Conservation (phyloP, 495 filamentous ascomycete species). For the Penicillium diatomitis region DNA sequence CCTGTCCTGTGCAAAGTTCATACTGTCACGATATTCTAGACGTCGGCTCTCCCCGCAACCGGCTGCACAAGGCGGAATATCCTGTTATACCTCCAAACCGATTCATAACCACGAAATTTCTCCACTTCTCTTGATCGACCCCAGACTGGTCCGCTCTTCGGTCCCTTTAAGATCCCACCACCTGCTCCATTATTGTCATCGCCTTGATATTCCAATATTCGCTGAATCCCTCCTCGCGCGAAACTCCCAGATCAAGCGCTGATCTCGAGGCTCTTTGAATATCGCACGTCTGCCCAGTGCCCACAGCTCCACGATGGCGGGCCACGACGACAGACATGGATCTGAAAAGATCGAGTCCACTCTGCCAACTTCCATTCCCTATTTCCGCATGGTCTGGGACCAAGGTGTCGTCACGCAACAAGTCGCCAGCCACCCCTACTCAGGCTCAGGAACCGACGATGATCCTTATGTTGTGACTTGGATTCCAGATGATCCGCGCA, state of each 20-base stretch:
- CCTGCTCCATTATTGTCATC: too few relatives aligned
- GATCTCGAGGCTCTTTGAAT: background rate
- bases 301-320: conserved; percentile 16
- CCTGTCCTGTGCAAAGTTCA: too few relatives aligned
- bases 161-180: too few relatives aligned
- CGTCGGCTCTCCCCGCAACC: conserved; percentile 5
- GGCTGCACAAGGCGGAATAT: conserved; percentile 2
- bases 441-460: conserved; percentile 61
- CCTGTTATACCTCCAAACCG: background rate
- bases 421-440: conserved; percentile 51
- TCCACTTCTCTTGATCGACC: background rate
- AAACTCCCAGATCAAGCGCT: too few relatives aligned
- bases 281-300: conserved; percentile 4
- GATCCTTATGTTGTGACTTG: conserved; percentile 70
- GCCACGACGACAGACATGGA: conserved; percentile 11
- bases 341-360: conserved; percentile 24
- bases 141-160: too few relatives aligned
- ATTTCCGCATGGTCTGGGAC: conserved; percentile 38
- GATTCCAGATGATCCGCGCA: conserved; percentile 60
- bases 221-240: too few relatives aligned
- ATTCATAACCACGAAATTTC: background rate
- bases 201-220: too few relatives aligned
- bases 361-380: conserved; percentile 29
- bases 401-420: conserved; percentile 47
- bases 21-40: too few relatives aligned